Evolutionary conservation across 164 flowering plant genomes (phyloP).

Genomic region (Tetracentron sinense): DNA sequence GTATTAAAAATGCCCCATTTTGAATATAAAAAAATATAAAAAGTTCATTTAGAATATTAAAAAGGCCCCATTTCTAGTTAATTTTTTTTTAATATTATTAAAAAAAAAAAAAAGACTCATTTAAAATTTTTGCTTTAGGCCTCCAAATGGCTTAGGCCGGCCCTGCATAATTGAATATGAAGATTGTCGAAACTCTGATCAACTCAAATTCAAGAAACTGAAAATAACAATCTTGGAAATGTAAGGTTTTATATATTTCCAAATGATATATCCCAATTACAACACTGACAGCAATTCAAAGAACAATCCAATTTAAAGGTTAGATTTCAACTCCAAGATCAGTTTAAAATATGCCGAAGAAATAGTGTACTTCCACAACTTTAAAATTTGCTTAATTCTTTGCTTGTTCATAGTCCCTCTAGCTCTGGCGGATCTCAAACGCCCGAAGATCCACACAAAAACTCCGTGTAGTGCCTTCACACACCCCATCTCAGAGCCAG

Average conservation of each 20-base stretch:
- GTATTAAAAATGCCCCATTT: too few species aligned
- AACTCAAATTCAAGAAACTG: background rate
- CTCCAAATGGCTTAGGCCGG: too few species aligned
- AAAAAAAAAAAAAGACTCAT: too few species aligned
- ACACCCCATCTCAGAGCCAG: conserved; percentile 2
- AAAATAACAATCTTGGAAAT: background rate
- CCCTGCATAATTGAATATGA: too few species aligned
- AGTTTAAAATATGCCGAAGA: background rate
- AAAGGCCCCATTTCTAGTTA: too few species aligned
- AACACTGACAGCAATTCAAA: background rate
- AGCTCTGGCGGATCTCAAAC: background rate
- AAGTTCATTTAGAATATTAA: too few species aligned
- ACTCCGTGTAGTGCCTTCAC: background rate
- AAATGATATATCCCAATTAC: background rate
- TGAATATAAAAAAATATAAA: too few species aligned
- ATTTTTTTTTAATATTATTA: too few species aligned
- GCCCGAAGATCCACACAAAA: conserved; percentile 17
- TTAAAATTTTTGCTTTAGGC: too few species aligned
- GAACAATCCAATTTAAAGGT: background rate
- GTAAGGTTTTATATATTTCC: background rate
- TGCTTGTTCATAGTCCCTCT: background rate
- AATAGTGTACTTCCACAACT: background rate
- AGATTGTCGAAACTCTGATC: too few species aligned
- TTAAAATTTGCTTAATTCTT: too few species aligned
- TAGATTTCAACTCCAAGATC: background rate